Percentiles rank a stretch among this genome's conserved stretches.
Evolutionary conservation across 768 basidiomycete genomes (phyloP).

Genomic region (Brasilioporus rufonigricans): DNA sequence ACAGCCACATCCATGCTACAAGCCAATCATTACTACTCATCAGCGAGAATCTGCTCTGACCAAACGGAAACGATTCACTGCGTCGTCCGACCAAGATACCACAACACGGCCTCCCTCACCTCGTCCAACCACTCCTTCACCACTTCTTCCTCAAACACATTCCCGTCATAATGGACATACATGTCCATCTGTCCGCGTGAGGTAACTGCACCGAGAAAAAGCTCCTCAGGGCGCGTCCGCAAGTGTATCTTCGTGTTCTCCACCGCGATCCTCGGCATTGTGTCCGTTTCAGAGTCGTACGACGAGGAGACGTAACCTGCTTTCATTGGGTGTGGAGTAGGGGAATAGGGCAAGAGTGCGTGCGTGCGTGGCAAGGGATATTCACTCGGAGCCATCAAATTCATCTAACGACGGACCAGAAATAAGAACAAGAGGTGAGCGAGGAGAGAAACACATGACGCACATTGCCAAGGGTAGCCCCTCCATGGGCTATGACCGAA

Average conservation of each 20-base stretch:
- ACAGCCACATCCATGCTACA: no score
- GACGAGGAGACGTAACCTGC: slow-evolving; percentile 1
- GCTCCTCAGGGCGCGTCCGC: slow-evolving; percentile 37
- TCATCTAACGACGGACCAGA: slow-evolving; percentile 24
- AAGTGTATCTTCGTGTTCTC: slow-evolving; percentile 22
- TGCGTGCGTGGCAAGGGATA: slow-evolving; percentile 33
- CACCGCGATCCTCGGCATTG: slow-evolving; percentile 1
- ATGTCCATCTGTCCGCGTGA: background rate
- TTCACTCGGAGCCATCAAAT: slow-evolving; percentile 33
- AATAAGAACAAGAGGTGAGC: background rate
- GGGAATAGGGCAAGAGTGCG: slow-evolving; percentile 23
- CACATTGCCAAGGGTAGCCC: slow-evolving; percentile 33
- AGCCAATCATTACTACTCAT: no score
- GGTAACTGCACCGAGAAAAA: background rate
- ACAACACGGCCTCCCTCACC: background rate
- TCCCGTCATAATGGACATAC: background rate
- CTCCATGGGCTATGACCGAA: slow-evolving; percentile 12
- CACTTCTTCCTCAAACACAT: background rate
- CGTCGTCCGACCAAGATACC: background rate
- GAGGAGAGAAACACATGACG: background rate
- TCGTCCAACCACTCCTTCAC: background rate
- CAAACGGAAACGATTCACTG: no score
- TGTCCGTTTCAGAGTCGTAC: background rate
- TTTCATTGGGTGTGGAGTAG: slow-evolving; percentile 12
- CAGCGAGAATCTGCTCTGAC: no score